These are phyloP conservation scores for Lactarius psammicola DNA, from an alignment of 768 basidiomycete genomes.

Conservation along the genomic window DNA sequence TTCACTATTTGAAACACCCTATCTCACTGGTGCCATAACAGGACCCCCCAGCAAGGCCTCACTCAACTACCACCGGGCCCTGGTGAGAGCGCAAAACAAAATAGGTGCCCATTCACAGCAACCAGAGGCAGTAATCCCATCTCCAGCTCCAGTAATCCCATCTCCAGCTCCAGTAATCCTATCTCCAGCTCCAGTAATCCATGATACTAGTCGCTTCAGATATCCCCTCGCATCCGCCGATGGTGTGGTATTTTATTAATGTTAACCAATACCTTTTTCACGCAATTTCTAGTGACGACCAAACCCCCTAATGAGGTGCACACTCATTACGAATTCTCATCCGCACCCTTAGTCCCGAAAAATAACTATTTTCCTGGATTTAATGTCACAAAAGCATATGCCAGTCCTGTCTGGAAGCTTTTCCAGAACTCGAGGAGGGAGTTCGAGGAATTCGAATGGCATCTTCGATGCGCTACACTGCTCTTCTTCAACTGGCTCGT, in stretches of 20 bases:
- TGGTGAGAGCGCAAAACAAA: not conserved
- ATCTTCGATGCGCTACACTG: not conserved
- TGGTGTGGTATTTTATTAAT: not conserved
- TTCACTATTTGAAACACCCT: not conserved
- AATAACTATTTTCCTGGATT: not conserved
- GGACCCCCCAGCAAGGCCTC: slow-evolving; percentile 5
- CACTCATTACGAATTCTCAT: not conserved
- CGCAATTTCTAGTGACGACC: not conserved
- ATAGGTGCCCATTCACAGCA: not conserved
- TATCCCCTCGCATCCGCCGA: not conserved
- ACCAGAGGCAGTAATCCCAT: not conserved
- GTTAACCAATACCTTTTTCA: not conserved
- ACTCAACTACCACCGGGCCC: not conserved
- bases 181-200: not conserved
- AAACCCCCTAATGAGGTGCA: not conserved
- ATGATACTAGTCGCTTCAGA: not conserved
- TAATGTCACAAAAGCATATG: not conserved
- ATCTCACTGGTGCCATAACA: not conserved
- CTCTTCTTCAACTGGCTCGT: slow-evolving; percentile 10
- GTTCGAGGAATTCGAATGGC: not conserved
- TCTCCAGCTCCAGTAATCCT: not conserved
- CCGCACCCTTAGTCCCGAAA: not conserved
- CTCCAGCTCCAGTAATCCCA: not conserved
- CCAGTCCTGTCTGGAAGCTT: not conserved
- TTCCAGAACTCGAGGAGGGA: not conserved